Conservation (phyloP, 306 rosid genomes). For the Acacia crassicarpa region DNA sequence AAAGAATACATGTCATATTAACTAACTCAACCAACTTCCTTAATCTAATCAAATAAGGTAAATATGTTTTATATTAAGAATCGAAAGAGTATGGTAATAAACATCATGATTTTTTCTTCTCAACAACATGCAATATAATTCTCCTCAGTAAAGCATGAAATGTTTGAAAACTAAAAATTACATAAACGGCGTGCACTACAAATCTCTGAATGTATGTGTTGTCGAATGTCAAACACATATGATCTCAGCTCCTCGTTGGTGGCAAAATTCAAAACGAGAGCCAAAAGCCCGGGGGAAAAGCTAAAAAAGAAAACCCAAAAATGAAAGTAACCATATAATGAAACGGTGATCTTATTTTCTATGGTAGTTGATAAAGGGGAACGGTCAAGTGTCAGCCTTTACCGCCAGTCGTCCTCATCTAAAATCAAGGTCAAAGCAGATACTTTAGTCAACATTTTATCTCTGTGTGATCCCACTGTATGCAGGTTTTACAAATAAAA, state of each 20-base stretch:
- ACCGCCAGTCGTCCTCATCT: slow-evolving; percentile 45
- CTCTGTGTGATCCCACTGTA: neutral
- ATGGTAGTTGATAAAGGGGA: slow-evolving; percentile 47
- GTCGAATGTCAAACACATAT: neutral
- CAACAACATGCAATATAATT: neutral
- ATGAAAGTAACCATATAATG: neutral
- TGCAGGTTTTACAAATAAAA: slow-evolving; percentile 5
- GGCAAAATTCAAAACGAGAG: slow-evolving; percentile 9
- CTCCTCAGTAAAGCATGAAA: neutral
- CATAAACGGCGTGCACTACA: neutral
- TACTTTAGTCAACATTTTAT: slow-evolving; percentile 24
- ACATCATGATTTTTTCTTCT: neutral
- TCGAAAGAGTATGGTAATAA: no score
- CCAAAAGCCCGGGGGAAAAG: neutral
- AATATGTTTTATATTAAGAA: no score
- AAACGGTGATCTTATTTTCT: slow-evolving; percentile 31
- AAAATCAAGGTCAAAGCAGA: slow-evolving; percentile 41
- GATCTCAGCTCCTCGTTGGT: neutral
- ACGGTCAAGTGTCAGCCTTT: slow-evolving; percentile 57
- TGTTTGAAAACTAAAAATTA: neutral
- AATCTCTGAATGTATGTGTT: neutral
- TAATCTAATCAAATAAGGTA: no score
- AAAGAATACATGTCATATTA: no score
- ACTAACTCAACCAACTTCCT: no score
- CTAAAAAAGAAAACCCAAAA: neutral